Evolutionary conservation across 352 stramenopile genomes (phyloP).

Genomic region (Globisporangium polare): DNA sequence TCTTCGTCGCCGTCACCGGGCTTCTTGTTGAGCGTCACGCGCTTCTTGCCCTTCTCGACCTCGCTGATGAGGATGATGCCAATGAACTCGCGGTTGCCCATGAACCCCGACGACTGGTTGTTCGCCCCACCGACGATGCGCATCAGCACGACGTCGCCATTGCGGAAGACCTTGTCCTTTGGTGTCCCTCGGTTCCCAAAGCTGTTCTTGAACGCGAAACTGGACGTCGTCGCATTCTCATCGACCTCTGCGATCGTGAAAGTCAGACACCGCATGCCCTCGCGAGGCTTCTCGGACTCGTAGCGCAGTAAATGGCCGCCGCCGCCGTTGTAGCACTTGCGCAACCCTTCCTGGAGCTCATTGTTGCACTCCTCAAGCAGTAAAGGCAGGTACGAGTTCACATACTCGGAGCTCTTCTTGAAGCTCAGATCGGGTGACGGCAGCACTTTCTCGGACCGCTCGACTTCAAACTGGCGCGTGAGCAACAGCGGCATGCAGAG

Average conservation of each 20-base stretch:
- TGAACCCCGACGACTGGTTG: constrained; percentile 23
- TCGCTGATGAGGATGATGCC: constrained; percentile 77
- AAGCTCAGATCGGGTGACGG: constrained; percentile 54
- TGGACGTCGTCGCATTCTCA: constrained; percentile 20
- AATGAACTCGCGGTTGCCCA: constrained; percentile 60
- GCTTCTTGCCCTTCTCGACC: constrained; percentile 54
- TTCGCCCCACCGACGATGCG: constrained; percentile 27
- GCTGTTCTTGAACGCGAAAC: constrained; percentile 19
- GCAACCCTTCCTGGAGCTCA: constrained; percentile 69
- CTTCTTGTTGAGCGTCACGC: constrained; percentile 35
- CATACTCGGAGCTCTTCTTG: constrained; percentile 65
- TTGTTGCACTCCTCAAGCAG: constrained; percentile 83
- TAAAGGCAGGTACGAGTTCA: constrained; percentile 72
- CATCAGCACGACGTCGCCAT: constrained; percentile 74
- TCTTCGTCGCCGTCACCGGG: constrained; percentile 46
- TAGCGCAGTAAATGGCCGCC: constrained; percentile 67
- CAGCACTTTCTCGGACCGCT: constrained; percentile 52
- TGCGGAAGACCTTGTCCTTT: constrained; percentile 73
- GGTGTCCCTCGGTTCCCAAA: constrained; percentile 20
- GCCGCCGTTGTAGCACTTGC: constrained; percentile 35
- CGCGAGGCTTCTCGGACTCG: constrained; percentile 71
- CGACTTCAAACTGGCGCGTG: constrained; percentile 54
- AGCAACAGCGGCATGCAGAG: constrained; percentile 73
- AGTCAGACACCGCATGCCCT: constrained; percentile 79
- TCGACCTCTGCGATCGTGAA: constrained; percentile 67